A percentile compares a stretch with the other conserved stretches of the same genome.
phyloP scores from a whole-genome alignment of 495 filamentous ascomycete genomes.

The Penicillium longicatenatum region DNA sequence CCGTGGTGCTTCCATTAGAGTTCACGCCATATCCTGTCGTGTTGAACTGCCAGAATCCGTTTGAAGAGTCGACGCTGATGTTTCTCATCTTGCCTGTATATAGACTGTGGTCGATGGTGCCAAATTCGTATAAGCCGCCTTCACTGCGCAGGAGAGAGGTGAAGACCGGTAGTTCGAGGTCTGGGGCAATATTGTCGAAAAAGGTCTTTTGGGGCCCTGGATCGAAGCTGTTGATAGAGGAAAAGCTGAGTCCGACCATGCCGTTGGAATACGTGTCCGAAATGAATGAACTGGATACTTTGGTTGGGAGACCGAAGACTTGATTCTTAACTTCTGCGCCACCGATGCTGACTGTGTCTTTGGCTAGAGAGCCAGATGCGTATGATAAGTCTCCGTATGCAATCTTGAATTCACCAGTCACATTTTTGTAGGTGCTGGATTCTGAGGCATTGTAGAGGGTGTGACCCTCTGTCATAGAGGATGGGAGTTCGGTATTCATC shows the following conservation, averaged over 20 bases:
- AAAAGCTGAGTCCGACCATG: slow-evolving; percentile 79
- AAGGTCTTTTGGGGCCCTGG: slow-evolving; percentile 73
- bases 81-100: slow-evolving; percentile 66
- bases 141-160: slow-evolving; percentile 65
- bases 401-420: slow-evolving; percentile 63
- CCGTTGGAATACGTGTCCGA: slow-evolving; percentile 64
- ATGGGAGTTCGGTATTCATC: slow-evolving; percentile 65
- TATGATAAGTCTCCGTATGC: slow-evolving; percentile 73
- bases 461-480: slow-evolving; percentile 49
- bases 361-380: slow-evolving; percentile 67
- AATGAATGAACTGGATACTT: slow-evolving; percentile 64
- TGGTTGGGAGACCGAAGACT: slow-evolving; percentile 68
- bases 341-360: slow-evolving; percentile 73
- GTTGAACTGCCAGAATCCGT: slow-evolving; percentile 77
- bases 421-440: slow-evolving; percentile 54
- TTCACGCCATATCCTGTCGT: slow-evolving; percentile 57
- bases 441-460: slow-evolving; percentile 62
- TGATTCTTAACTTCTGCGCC: slow-evolving; percentile 67
- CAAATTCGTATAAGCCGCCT: slow-evolving; percentile 78
- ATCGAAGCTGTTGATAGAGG: slow-evolving; percentile 69
- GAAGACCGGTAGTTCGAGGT: slow-evolving; percentile 69
- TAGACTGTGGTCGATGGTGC: slow-evolving; percentile 64
- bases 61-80: slow-evolving; percentile 59
- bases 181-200: slow-evolving; percentile 71
- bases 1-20: slow-evolving; percentile 37